phyloP scores from a whole-genome alignment of 2,329 filamentous ascomycete species.

The Bipolaris sorokiniana region DNA sequence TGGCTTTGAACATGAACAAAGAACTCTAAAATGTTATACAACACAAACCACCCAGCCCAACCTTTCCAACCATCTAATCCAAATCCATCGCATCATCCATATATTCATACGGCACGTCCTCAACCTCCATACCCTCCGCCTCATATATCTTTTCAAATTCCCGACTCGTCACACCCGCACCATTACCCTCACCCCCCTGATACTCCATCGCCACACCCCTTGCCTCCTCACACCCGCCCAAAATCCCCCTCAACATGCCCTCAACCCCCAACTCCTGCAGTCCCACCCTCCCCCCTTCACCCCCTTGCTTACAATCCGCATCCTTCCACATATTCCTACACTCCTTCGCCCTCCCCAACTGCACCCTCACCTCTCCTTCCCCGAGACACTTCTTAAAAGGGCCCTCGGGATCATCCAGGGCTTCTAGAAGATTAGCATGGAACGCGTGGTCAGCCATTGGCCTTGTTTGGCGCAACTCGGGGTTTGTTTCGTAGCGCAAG shows the following conservation, averaged over 20 bases:
- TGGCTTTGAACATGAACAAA: neutral
- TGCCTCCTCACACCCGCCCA: slow-evolving; percentile 65
- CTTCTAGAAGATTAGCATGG: slow-evolving; percentile 71
- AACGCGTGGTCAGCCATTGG: slow-evolving; percentile 59
- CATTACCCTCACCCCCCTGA: slow-evolving; percentile 8
- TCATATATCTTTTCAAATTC: slow-evolving; percentile 28
- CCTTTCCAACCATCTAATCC: slow-evolving; percentile 22
- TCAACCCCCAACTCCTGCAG: slow-evolving; percentile 68
- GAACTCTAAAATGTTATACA: no score
- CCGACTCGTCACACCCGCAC: slow-evolving; percentile 20
- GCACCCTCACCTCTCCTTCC: slow-evolving; percentile 59
- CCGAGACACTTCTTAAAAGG: slow-evolving; percentile 66
- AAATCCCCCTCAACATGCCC: slow-evolving; percentile 63
- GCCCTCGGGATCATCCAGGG: slow-evolving; percentile 63
- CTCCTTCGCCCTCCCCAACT: slow-evolving; percentile 70
- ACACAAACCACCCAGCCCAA: no score
- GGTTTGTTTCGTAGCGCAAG: slow-evolving; percentile 44
- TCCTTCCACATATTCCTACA: slow-evolving; percentile 76
- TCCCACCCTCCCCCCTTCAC: slow-evolving; percentile 27
- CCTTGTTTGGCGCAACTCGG: slow-evolving; percentile 27
- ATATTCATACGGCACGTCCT: slow-evolving; percentile 39
- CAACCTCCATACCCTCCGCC: slow-evolving; percentile 20
- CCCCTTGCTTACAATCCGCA: slow-evolving; percentile 56
- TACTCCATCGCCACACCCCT: slow-evolving; percentile 51
- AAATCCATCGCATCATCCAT: slow-evolving; percentile 49